phyloP scores from a whole-genome alignment of 768 basidiomycete genomes.

The Tephrocybe sp. region DNA sequence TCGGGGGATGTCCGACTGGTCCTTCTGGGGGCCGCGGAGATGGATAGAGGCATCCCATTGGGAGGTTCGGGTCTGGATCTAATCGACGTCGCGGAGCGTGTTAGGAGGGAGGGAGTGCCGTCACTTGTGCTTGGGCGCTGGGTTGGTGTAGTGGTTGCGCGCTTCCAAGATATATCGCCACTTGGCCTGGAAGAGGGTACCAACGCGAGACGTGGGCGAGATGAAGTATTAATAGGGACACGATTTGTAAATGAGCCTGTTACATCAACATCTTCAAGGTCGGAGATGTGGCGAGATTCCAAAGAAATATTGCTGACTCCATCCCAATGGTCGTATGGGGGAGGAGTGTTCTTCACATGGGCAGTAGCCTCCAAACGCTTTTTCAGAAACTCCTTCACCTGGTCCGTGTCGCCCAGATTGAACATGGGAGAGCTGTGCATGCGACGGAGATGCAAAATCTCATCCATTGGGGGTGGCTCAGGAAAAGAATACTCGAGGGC shows the following conservation, averaged over 20 bases:
- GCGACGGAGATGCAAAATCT: slow-evolving; percentile 31
- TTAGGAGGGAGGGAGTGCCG: neutral
- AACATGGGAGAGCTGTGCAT: slow-evolving; percentile 46
- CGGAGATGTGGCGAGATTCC: neutral
- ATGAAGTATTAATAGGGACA: neutral
- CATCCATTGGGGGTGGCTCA: slow-evolving; percentile 40
- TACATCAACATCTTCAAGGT: neutral
- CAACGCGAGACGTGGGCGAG: no score
- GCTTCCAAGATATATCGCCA: no score
- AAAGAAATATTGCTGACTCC: neutral
- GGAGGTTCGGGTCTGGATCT: neutral
- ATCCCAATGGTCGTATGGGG: slow-evolving; percentile 2
- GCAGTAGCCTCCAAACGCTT: slow-evolving; percentile 19
- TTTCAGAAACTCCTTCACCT: slow-evolving; percentile 20
- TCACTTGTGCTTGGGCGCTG: neutral
- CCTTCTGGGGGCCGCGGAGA: neutral
- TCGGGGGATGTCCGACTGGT: slow-evolving; percentile 11
- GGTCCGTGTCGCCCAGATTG: slow-evolving; percentile 23
- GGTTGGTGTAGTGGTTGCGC: no score
- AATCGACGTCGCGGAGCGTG: neutral
- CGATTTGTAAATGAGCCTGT: neutral
- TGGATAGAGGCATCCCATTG: neutral
- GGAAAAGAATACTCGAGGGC: slow-evolving; percentile 40
- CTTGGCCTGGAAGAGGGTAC: no score
- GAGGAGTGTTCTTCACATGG: neutral